These are phyloP conservation scores for Eremothecium sinecaudum DNA, from an alignment of 1,139 yeast species.

Conservation along the genomic window DNA sequence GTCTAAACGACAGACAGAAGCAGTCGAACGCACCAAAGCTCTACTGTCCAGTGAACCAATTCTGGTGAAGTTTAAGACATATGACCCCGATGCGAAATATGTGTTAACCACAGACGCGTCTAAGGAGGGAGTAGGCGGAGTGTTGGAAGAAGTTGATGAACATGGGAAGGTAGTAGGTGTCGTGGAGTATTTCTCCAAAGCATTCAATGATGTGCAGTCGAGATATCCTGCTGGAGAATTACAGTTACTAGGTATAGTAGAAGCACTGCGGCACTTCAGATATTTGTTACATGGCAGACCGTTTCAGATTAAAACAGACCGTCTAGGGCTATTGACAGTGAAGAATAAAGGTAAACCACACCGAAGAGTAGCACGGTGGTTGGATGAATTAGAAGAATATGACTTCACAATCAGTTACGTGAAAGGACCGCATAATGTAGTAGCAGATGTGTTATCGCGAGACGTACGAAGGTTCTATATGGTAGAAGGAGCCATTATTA, in stretches of 20 bases:
- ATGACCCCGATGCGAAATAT: conserved; percentile 6
- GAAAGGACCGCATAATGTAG: conserved; percentile 1
- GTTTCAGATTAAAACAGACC: conserved; percentile 13
- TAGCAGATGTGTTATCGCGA: conserved; percentile 2
- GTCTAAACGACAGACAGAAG: conserved; percentile 6
- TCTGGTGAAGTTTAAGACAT: conserved; percentile 9
- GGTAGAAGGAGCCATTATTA: neutral
- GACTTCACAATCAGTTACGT: conserved; percentile 10
- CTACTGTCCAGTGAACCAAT: conserved; percentile 7
- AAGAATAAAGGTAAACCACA: conserved; percentile 10
- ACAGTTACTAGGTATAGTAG: conserved; percentile 12
- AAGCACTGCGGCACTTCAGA: conserved; percentile 4
- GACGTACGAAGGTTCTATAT: conserved; percentile 3
- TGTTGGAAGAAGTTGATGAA: conserved; percentile 11
- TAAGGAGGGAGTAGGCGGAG: conserved; percentile 14
- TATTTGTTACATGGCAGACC: conserved; percentile 12
- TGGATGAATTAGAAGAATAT: conserved; percentile 11
- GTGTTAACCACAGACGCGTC: conserved; percentile 16
- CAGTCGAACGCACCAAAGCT: conserved; percentile 2
- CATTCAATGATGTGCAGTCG: conserved; percentile 10
- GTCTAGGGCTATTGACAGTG: conserved; percentile 9
- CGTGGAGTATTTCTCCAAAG: conserved; percentile 13
- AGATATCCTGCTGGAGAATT: conserved; percentile 12
- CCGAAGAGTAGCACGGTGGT: conserved; percentile 11
- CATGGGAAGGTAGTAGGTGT: conserved; percentile 10